Evolutionary conservation across 2,329 filamentous ascomycete species (phyloP), one percentile per base, ranked within the genome.

Genomic region (Coniochaeta sp.): DNA sequence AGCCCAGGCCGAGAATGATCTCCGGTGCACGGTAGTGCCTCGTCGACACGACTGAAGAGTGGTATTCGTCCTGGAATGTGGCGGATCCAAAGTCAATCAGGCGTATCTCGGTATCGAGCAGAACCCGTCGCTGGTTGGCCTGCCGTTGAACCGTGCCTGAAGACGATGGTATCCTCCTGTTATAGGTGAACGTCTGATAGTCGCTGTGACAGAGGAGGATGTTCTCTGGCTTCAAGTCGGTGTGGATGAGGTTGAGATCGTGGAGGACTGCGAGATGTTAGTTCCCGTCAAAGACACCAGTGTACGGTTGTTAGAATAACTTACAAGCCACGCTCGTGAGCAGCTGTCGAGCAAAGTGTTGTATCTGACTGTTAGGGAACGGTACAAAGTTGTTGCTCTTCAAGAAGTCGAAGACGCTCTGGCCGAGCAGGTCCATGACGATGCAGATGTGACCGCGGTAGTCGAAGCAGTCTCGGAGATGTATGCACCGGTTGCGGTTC

Each of bases 281-380:
- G 64, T 49, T 47, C 24, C n/a, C 9, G 9, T 32, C 30, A 32
- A 48, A 20, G 28, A 20, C 14, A n/a, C 26, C 6, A 32, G 30
- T 27, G 4, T 20, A 30, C 22, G 24, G n/a, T 50, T 22, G 20
- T 10, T 10, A 20, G 18, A 48, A 8, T 50, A 28, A 83, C 89
- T 78, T 74, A 95, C 90, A 99, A 53, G 94, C 94, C 63, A 99
- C 95, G 63, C 92, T 97, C n/a, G 92, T 97, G 55, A 99, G 88
- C 14, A 99, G 76, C 66, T 99, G 94, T 48, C 92, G 84, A 47
- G 94, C 94, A 75, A 99, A 97, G 66, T 83, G 92, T 68, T 97
- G 94, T 53, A 99, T 99, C 69, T 99, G 94, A 58, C 91, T 96
- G 75, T 95, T 97, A 12, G 94, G 94, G 64, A 99, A 99, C 1